Conservation (phyloP, 805 yeast species). For the Brettanomyces anomalus region DNA sequence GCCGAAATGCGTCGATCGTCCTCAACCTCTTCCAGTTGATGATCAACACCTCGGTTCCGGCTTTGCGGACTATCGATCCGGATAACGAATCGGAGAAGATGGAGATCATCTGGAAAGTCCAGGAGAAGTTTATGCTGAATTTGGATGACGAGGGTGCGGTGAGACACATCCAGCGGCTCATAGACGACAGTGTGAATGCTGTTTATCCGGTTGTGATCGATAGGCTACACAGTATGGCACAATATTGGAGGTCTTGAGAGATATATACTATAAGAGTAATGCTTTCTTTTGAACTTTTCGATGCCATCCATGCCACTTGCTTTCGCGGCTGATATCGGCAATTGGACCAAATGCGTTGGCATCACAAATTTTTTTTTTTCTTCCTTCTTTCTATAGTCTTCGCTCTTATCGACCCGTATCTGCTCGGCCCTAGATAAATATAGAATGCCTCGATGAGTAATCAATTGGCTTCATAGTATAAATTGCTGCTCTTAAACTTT, state of each 20-base stretch:
- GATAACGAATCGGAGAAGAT: constrained; percentile 58
- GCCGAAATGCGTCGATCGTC: constrained; percentile 85
- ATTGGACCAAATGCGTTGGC: neutral
- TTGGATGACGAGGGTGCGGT: constrained; percentile 96
- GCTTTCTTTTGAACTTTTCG: no score
- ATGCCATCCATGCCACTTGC: neutral
- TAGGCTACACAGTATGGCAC: constrained; percentile 89
- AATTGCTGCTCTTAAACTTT: no score
- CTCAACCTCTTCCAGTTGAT: constrained; percentile 85
- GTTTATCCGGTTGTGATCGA: constrained; percentile 92
- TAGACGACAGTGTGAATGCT: constrained; percentile 91
- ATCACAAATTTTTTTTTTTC: no score
- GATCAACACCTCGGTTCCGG: constrained; percentile 91
- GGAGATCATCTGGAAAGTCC: constrained; percentile 82
- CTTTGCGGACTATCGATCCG: constrained; percentile 40
- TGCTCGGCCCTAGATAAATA: neutral
- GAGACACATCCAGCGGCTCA: constrained; percentile 84
- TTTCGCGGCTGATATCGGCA: no score
- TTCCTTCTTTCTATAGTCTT: neutral
- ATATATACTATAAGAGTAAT: neutral
- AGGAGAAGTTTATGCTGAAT: constrained; percentile 88
- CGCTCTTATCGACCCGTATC: neutral
- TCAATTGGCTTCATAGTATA: no score
- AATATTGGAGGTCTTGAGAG: constrained; percentile 83
- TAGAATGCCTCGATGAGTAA: no score